These are phyloP conservation scores for Colletotrichum tofieldiae DNA, from an alignment of 2,329 filamentous ascomycete species.

Conservation along the genomic window DNA sequence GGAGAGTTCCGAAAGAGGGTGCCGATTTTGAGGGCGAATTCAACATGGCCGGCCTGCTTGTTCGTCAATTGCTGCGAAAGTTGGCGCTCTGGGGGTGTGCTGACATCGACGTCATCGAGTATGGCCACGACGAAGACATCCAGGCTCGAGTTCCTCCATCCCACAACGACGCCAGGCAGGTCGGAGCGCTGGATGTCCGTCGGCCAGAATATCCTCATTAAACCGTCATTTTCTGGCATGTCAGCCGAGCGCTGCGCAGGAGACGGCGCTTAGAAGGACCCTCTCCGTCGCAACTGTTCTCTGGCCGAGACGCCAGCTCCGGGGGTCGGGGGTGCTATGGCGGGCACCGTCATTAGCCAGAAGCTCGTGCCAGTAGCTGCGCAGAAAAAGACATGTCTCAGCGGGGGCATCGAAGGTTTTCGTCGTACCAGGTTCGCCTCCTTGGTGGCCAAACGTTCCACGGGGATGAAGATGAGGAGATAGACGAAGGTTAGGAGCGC, in stretches of 20 bases:
- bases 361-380: slow-evolving; percentile 44
- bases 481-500: slow-evolving; percentile 87
- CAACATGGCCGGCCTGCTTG: slow-evolving; percentile 80
- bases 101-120: slow-evolving; percentile 90
- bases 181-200: slow-evolving; percentile 83
- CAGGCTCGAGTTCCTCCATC: slow-evolving; percentile 93
- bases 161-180: slow-evolving; percentile 88
- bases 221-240: slow-evolving; percentile 84
- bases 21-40: slow-evolving; percentile 87
- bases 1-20: slow-evolving; percentile 87
- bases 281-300: slow-evolving; percentile 93
- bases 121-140: slow-evolving; percentile 94
- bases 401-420: slow-evolving; percentile 37
- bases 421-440: slow-evolving; percentile 84
- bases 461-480: slow-evolving; percentile 85
- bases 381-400: slow-evolving; percentile 32
- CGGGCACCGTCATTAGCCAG: slow-evolving; percentile 46
- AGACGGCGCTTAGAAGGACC: slow-evolving; percentile 82
- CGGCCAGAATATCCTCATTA: slow-evolving; percentile 99
- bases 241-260: slow-evolving; percentile 57
- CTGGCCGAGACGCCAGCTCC: slow-evolving; percentile 90
- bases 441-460: slow-evolving; percentile 84
- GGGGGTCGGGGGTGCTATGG: slow-evolving; percentile 84
- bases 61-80: slow-evolving; percentile 47
- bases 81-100: slow-evolving; percentile 48